Base-by-base conservation (phyloP, 2,329 filamentous ascomycete genomes). In the Hypoxylon sp. region DNA sequence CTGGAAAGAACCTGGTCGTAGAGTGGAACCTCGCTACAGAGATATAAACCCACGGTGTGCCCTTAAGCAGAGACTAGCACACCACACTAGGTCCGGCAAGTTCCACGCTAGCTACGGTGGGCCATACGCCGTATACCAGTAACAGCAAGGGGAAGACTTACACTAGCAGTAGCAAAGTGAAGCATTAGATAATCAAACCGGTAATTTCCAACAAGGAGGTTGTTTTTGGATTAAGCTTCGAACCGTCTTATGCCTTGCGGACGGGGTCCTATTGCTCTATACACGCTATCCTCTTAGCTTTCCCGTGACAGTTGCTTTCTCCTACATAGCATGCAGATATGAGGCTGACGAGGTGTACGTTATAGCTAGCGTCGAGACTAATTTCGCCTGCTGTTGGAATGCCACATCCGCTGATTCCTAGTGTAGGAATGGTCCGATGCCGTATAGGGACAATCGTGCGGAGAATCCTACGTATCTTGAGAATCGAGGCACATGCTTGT, bases 1-100 rank as follows among this genome's bases (percentile, higher is more conserved):
- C 29, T 15, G 46, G 10, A 57, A 48, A 13, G 15, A 42, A 15
- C 21, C 42, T 37, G 46, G 15, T 37, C 24, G 1, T 17, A 17
- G 35, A 19, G 19, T 27, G 31, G 32, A 24, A 57, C 42, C 39
- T 57, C 42, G 42, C n/a, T 57, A 48, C 19, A 57, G 17, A 13
- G 31, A 57, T 57, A 48, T 48, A 19, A 24, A n/a, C 32, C 42
- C 29, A 48, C 31, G 27, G 42, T 17, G 46, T 32, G 27, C 17
- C 54, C 54, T 37, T 37, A 19, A n/a, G 7, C 24, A 15, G 3
- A 15, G 42, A 19, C 24, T 46, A 17, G 19, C 24, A 27, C 24
- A 27, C 24, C 15, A 37, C 15, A 37, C 13, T 37, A 44, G 8
- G 17, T 21, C 11, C 15, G 17, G 17, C 39, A 44, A 42, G 39